These are phyloP conservation scores for Berkeleyomyces rouxiae DNA, from an alignment of 2,329 filamentous ascomycete genomes.

Conservation along the genomic window DNA sequence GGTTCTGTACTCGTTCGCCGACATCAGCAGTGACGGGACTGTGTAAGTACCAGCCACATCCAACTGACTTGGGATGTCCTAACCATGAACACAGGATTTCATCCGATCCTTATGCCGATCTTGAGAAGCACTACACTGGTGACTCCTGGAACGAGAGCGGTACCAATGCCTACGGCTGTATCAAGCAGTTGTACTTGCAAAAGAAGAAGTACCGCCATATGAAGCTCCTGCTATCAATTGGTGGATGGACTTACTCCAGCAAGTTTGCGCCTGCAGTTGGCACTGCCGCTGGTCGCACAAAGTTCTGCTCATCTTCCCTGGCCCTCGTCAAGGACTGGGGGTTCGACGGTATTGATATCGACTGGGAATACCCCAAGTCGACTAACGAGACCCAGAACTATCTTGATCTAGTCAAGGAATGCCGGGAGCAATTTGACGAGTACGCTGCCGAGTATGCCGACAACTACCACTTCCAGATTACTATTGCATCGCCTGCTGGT, in stretches of 20 bases:
- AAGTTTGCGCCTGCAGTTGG: constrained; percentile 50
- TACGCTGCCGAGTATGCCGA: constrained; percentile 25
- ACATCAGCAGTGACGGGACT: constrained; percentile 15
- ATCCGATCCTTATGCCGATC: constrained; percentile 46
- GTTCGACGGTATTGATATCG: constrained; percentile 39
- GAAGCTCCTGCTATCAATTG: constrained; percentile 66
- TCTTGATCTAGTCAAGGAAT: constrained; percentile 27
- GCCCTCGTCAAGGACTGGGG: constrained; percentile 52
- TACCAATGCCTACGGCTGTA: constrained; percentile 56
- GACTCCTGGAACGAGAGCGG: constrained; percentile 43
- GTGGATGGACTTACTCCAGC: constrained; percentile 61
- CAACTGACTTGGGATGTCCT: constrained; percentile 7
- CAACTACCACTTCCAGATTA: constrained; percentile 32
- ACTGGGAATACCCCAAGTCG: constrained; percentile 37
- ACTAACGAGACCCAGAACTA: constrained; percentile 25
- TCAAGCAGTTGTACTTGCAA: constrained; percentile 60
- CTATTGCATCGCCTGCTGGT: constrained; percentile 33
- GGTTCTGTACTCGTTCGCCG: constrained; percentile 39
- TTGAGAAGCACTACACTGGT: constrained; percentile 48
- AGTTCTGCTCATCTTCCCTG: constrained; percentile 53
- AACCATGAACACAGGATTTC: constrained; percentile 24
- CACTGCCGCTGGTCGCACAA: constrained; percentile 41
- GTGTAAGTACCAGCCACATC: constrained; percentile 16
- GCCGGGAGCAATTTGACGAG: constrained; percentile 27
- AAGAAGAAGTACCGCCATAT: constrained; percentile 63